phyloP scores from a whole-genome alignment of 306 rosid genomes.

The Cajanus cajan region DNA sequence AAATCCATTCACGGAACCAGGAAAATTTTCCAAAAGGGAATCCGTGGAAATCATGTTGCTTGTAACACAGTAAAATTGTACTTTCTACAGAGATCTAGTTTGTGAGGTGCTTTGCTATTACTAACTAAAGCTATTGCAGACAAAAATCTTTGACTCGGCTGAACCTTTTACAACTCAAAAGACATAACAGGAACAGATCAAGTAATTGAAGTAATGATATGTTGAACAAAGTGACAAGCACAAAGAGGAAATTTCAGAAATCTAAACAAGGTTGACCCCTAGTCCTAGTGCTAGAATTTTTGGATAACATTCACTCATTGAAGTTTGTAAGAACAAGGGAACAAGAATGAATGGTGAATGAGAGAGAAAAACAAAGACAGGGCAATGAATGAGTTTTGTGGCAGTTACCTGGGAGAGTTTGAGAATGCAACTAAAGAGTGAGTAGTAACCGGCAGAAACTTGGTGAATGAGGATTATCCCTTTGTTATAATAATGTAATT shows the following conservation, averaged over 20 bases:
- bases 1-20: slow-evolving; percentile 40
- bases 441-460: background rate
- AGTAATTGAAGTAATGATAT: background rate
- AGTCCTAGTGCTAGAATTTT: background rate
- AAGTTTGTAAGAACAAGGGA: background rate
- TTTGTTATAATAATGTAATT: background rate
- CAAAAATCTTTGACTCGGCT: slow-evolving; percentile 21
- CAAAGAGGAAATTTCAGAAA: background rate
- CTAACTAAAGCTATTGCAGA: background rate
- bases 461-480: background rate
- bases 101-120: background rate
- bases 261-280: background rate
- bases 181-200: background rate
- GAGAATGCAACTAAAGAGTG: background rate
- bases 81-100: slow-evolving; percentile 2
- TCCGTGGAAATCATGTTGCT: slow-evolving; percentile 39
- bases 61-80: background rate
- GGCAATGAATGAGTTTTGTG: background rate
- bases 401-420: background rate
- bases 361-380: background rate
- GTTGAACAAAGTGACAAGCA: background rate
- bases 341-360: background rate
- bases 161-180: slow-evolving; percentile 42
- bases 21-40: slow-evolving; percentile 42
- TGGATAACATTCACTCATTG: background rate